Evolutionary conservation across 208 protist genomes (phyloP).

Genomic region (Leishmania arabica): DNA sequence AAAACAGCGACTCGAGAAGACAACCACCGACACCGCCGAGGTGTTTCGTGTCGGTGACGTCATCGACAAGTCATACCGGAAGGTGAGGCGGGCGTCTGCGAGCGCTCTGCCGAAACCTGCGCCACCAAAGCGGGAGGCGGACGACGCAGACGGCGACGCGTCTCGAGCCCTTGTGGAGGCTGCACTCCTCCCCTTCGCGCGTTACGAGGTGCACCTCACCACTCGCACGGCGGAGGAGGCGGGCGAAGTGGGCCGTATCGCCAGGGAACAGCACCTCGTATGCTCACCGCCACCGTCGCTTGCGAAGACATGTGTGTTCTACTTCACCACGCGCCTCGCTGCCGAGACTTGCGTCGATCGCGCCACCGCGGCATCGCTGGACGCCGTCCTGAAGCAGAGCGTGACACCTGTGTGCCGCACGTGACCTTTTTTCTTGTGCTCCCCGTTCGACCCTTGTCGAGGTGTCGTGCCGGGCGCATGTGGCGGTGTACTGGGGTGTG

Average conservation of each 20-base stretch:
- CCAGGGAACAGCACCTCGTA: slow-evolving; percentile 18
- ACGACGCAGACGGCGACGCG: neutral
- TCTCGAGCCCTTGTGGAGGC: neutral
- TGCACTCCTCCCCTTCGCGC: neutral
- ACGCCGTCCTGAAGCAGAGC: slow-evolving; percentile 18
- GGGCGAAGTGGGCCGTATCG: slow-evolving; percentile 22
- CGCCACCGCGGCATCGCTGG: slow-evolving; percentile 15
- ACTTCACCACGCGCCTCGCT: slow-evolving; percentile 33
- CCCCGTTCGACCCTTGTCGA: neutral
- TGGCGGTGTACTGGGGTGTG: neutral
- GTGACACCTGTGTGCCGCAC: neutral
- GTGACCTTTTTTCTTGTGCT: neutral
- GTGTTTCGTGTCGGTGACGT: neutral
- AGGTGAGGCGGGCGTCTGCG: neutral
- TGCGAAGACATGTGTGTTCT: slow-evolving; percentile 5
- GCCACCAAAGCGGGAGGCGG: neutral
- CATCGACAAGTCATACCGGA: neutral
- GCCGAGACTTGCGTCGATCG: slow-evolving; percentile 34
- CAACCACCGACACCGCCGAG: neutral
- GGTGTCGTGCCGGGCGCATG: neutral
- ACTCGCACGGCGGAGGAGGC: slow-evolving; percentile 21
- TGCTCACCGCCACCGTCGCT: slow-evolving; percentile 7
- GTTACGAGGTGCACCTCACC: slow-evolving; percentile 28
- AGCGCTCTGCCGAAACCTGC: neutral
- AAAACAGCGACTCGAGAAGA: neutral